Evolutionary conservation across 768 basidiomycete species (phyloP), one percentile per base, ranked within the genome.

Genomic region (Russula sp.): DNA sequence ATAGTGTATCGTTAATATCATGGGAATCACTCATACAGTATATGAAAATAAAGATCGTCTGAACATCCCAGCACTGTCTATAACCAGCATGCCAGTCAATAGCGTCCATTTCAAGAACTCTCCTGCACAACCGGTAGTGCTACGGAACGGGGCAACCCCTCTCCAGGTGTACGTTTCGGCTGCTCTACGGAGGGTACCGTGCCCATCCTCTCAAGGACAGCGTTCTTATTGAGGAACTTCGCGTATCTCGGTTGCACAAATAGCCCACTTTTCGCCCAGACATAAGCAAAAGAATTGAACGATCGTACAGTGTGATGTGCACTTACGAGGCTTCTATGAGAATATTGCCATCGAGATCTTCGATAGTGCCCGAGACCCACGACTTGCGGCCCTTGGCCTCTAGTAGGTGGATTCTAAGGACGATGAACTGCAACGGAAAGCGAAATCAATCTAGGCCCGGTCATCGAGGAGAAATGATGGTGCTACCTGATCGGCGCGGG

Each of bases 181-280:
- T 69, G 68, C 44, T 63, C 66, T 6, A 63, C 54, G 9, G 68
- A 59, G 13, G 69, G 59, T 16, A 83, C 82, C 57, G 82, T 80
- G 7, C 92, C 91, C 75, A 94, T 80, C 1, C 83, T 80, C 65
- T 87, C 82, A 59, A 79, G 80, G 1, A 93, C 73, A 3, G 80
- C 78, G 1, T 75, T 76, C 42, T 81, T 80, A 67, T 85, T 84
- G 32, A 97, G 78, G 55, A 94, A 77, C 61, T 86, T 84, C 2
- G 94, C 89, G 69, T 95, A 94, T 62, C 84, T 85, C 1, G 95
- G 95, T 69, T 98, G 93, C 14, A 98, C 84, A 70, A 96, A 97
- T 42, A 87, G 78, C 0, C 84, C 90, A 0, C 91, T 92, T 48
- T 48, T 70, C 7, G n/a, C n/a, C 37, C 49, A 16, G 2, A 40